These are phyloP conservation scores for Rhizopogon roseolus DNA, from an alignment of 768 basidiomycete species.

Conservation along the genomic window DNA sequence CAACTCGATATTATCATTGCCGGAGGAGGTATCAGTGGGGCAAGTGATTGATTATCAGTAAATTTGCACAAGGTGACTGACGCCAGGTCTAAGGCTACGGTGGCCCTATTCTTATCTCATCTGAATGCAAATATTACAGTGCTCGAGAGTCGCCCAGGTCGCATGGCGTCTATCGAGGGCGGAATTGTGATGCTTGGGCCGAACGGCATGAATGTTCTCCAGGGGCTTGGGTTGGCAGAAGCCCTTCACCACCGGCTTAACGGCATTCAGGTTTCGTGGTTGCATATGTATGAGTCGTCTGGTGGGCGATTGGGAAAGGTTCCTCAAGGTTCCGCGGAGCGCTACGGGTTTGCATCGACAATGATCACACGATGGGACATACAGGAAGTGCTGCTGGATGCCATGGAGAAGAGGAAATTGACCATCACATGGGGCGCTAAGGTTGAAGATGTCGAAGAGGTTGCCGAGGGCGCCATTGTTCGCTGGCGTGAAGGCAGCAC, in stretches of 20 bases:
- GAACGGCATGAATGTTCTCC: conserved; percentile 24
- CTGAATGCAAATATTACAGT: conserved; percentile 12
- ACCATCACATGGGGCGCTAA: conserved; percentile 19
- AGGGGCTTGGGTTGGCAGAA: conserved; percentile 19
- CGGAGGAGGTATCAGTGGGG: conserved; percentile 24
- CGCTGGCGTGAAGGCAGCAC: conserved; percentile 18
- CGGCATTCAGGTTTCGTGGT: conserved; percentile 13
- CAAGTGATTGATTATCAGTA: conserved; percentile 6
- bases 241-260: conserved; percentile 18
- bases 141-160: conserved; percentile 17
- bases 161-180: conserved; percentile 15
- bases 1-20: conserved; percentile 19
- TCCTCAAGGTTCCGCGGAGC: conserved; percentile 21
- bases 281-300: conserved; percentile 17
- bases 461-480: conserved; percentile 19
- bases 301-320: conserved; percentile 18
- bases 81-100: conserved; percentile 8
- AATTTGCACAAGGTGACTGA: not conserved
- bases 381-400: conserved; percentile 26
- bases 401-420: conserved; percentile 15
- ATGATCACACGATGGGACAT: conserved; percentile 24
- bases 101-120: conserved; percentile 22
- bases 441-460: conserved; percentile 19
- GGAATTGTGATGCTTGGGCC: conserved; percentile 24
- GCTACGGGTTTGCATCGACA: conserved; percentile 22